These are phyloP conservation scores for Erysimum pusillum DNA, from an alignment of 441 rosid genomes.

Conservation along the genomic window DNA sequence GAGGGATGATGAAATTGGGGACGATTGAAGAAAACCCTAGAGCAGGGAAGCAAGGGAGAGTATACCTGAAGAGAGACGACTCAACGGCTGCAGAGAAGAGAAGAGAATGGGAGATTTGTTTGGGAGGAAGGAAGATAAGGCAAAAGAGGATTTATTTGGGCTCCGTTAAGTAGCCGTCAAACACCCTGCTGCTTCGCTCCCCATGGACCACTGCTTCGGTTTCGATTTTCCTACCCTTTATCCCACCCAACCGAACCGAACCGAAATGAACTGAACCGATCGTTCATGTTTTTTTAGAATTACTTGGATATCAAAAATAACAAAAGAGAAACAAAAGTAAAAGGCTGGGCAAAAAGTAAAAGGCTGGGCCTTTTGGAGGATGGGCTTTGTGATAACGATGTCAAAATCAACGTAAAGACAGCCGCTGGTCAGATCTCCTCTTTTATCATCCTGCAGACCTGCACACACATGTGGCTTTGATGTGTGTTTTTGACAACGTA, in stretches of 20 bases:
- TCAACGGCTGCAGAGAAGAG: constrained; percentile 22
- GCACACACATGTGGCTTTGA: background rate
- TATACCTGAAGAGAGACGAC: constrained; percentile 40
- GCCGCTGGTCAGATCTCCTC: background rate
- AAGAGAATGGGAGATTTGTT: constrained; percentile 1
- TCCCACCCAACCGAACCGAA: background rate
- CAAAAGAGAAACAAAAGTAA: background rate
- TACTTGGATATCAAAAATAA: background rate
- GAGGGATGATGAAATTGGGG: constrained; percentile 17
- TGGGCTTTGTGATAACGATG: background rate
- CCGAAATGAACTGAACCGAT: background rate
- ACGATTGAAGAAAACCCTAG: constrained; percentile 46
- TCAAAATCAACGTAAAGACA: constrained; percentile 8
- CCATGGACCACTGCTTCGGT: constrained; percentile 44
- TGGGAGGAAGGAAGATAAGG: constrained; percentile 33
- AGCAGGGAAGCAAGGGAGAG: constrained; percentile 16
- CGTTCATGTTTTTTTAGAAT: background rate
- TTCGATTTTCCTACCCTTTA: constrained; percentile 23
- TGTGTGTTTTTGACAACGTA: background rate
- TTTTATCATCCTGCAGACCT: background rate
- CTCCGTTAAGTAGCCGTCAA: constrained; percentile 46
- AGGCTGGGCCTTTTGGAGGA: constrained; percentile 14
- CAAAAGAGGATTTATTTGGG: constrained; percentile 18
- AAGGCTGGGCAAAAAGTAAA: too few species aligned
- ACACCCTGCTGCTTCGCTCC: constrained; percentile 37